phyloP scores from a whole-genome alignment of 106 monocot genomes.

The Narthecium ossifragum region DNA sequence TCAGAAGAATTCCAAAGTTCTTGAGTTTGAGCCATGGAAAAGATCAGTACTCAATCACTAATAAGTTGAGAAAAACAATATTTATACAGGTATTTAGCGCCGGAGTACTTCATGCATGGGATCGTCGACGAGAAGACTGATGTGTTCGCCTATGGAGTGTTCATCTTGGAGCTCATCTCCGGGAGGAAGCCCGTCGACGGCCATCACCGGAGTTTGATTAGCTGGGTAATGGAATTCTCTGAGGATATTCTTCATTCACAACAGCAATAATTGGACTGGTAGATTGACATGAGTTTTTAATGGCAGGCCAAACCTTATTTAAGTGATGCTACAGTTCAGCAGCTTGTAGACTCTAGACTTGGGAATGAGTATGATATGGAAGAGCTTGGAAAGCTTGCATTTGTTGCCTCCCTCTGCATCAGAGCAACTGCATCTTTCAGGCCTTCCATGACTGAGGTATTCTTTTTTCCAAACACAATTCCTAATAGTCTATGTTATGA shows the following conservation, averaged over 20 bases:
- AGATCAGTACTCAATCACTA: too few relatives aligned
- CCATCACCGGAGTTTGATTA: constrained; percentile 12
- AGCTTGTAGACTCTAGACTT: constrained; percentile 28
- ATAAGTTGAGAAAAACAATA: too few relatives aligned
- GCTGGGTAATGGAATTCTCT: constrained; percentile 51
- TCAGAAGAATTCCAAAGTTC: background rate
- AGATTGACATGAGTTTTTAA: too few relatives aligned
- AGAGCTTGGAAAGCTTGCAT: constrained; percentile 26
- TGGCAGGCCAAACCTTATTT: constrained; percentile 26
- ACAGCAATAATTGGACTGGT: too few relatives aligned
- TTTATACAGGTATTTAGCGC: constrained; percentile 19
- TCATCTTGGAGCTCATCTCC: constrained; percentile 21
- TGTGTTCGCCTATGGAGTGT: constrained; percentile 26
- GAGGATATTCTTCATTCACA: too few relatives aligned
- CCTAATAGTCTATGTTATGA: too few relatives aligned
- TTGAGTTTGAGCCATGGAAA: background rate
- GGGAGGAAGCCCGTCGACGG: constrained; percentile 16
- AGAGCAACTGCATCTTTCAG: constrained; percentile 16
- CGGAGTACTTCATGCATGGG: constrained; percentile 30
- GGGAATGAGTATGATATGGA: constrained; percentile 17
- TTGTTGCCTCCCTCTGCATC: constrained; percentile 30
- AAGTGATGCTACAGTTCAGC: constrained; percentile 7
- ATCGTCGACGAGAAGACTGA: constrained; percentile 32
- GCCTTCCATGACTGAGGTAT: constrained; percentile 34
- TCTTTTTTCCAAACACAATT: too few relatives aligned